These are phyloP conservation scores for Bretschneidera sinensis DNA, from an alignment of 345 rosid species.

Conservation along the genomic window DNA sequence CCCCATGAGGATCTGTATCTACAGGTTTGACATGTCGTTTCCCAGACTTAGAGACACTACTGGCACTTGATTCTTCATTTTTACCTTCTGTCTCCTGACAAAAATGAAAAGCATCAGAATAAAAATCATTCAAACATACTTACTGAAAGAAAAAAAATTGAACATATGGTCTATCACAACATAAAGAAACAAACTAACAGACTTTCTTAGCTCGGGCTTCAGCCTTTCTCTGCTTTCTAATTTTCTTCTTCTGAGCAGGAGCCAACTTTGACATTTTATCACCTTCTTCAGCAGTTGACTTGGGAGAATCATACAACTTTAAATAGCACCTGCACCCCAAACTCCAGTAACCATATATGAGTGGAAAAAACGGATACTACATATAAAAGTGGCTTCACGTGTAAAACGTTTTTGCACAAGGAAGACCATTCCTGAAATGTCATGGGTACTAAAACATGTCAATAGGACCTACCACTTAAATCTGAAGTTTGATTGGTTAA, in stretches of 20 bases:
- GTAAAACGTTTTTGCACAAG: too few relatives aligned
- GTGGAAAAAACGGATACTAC: background rate
- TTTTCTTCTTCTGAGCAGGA: constrained; percentile 90
- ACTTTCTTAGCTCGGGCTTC: constrained; percentile 98
- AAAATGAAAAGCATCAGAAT: constrained; percentile 16
- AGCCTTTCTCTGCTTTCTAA: constrained; percentile 89
- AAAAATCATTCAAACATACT: too few relatives aligned
- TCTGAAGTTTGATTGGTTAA: too few relatives aligned
- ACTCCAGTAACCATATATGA: constrained; percentile 9
- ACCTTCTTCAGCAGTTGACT: constrained; percentile 70
- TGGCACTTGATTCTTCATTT: constrained; percentile 71
- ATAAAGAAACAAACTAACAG: constrained; percentile 17
- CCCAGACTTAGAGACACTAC: constrained; percentile 74
- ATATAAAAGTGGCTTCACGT: background rate
- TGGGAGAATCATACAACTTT: constrained; percentile 84
- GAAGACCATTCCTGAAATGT: background rate
- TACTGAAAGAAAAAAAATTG: constrained; percentile 16
- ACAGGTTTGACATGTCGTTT: constrained; percentile 84
- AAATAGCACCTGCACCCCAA: constrained; percentile 75
- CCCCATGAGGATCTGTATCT: constrained; percentile 94
- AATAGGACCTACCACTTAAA: background rate
- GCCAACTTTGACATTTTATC: constrained; percentile 69
- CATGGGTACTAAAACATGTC: background rate
- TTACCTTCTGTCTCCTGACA: constrained; percentile 90
- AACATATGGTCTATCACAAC: constrained; percentile 2